Evolutionary conservation across 1,284 basidiomycete species (phyloP).

Genomic region (Boletus mariae): DNA sequence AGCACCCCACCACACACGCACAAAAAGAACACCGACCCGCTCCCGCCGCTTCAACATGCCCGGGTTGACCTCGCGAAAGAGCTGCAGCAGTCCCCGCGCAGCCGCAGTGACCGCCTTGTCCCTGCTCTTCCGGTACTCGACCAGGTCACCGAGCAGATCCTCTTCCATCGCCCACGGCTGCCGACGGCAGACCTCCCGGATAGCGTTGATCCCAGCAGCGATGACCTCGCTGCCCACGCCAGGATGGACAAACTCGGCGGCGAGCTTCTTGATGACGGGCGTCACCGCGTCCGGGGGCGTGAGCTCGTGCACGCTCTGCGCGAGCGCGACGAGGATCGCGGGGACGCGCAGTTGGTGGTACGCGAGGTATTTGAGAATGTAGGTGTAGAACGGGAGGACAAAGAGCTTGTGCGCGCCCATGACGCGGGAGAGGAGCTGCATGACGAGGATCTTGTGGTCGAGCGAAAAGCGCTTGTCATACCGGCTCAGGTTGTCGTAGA

Average conservation of each 20-base stretch:
- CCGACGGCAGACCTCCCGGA: slow-evolving; percentile 87
- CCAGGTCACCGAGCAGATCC: slow-evolving; percentile 86
- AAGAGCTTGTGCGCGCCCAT: slow-evolving; percentile 93
- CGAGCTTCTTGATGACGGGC: slow-evolving; percentile 89
- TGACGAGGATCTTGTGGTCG: slow-evolving; percentile 95
- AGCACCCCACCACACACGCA: background rate
- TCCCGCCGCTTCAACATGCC: slow-evolving; percentile 88
- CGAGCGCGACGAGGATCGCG: slow-evolving; percentile 90
- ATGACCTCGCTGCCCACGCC: slow-evolving; percentile 96
- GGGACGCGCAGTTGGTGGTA: slow-evolving; percentile 94
- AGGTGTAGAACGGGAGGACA: slow-evolving; percentile 96
- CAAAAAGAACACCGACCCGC: slow-evolving; percentile 48
- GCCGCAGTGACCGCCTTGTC: slow-evolving; percentile 93
- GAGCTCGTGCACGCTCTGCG: slow-evolving; percentile 93
- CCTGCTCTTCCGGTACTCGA: slow-evolving; percentile 92
- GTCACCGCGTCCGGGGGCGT: slow-evolving; percentile 92
- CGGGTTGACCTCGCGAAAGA: slow-evolving; percentile 98
- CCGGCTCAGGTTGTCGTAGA: slow-evolving; percentile 83
- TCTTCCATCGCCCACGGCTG: slow-evolving; percentile 98
- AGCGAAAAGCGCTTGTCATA: slow-evolving; percentile 93
- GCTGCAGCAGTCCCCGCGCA: slow-evolving; percentile 80
- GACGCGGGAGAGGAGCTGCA: slow-evolving; percentile 96
- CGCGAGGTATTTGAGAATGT: slow-evolving; percentile 91
- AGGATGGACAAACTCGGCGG: slow-evolving; percentile 96
- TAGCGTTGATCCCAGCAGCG: slow-evolving; percentile 92